Conservation (phyloP, 2,329 filamentous ascomycete genomes). For the Sarocladium brachiariae region DNA sequence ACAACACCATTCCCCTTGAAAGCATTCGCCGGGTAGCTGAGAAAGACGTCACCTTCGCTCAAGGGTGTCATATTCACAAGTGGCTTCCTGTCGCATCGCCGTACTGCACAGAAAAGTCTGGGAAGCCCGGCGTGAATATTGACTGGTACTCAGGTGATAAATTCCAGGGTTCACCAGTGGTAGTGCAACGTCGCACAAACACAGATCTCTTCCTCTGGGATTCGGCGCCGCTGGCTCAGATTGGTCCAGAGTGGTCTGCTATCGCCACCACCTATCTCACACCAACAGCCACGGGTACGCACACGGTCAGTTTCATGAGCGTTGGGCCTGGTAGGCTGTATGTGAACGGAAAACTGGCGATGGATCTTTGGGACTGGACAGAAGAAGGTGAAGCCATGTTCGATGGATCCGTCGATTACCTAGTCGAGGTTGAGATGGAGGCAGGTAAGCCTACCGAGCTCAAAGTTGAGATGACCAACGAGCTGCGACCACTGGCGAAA, state of each 20-base stretch:
- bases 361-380: conserved; percentile 64
- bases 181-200: conserved; percentile 53
- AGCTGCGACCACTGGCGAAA: conserved; percentile 55
- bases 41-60: conserved; percentile 51
- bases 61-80: conserved; percentile 58
- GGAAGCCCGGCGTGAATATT: conserved; percentile 53
- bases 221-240: conserved; percentile 52
- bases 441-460: conserved; percentile 54
- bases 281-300: conserved; percentile 50
- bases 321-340: conserved; percentile 58
- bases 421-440: conserved; percentile 53
- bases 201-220: conserved; percentile 67
- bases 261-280: conserved; percentile 54
- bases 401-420: conserved; percentile 57
- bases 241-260: conserved; percentile 59
- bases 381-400: conserved; percentile 67
- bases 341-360: conserved; percentile 50
- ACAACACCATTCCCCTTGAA: conserved; percentile 54
- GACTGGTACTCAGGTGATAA: conserved; percentile 60
- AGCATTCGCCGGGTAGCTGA: conserved; percentile 50
- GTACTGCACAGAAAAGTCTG: conserved; percentile 43
- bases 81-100: conserved; percentile 58
- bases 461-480: conserved; percentile 50
- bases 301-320: conserved; percentile 62
- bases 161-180: conserved; percentile 50